Evolutionary conservation across 2,329 filamentous ascomycete genomes (phyloP), one percentile per base, ranked within the genome.

Genomic region (Penicillium griseofulvum): DNA sequence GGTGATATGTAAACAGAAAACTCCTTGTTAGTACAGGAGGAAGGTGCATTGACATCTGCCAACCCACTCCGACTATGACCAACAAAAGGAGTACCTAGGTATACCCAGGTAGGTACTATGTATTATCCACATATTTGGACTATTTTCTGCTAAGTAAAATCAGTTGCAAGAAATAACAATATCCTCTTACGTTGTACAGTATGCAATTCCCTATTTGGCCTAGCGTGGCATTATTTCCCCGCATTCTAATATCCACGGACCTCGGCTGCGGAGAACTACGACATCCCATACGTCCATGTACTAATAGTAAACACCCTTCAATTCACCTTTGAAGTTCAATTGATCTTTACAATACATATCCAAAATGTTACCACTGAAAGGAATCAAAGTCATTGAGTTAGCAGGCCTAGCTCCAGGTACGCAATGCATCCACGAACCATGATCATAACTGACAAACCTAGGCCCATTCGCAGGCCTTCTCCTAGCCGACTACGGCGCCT

Each of bases 391-490:
- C 31, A 77, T 88, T 37, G 86, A 88, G 68, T 83, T 88, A 62
- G 85, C 83, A 24, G 85, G 85, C 28, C 74, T 88, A 22, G 86
- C 86, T 16, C 86, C 86, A 62, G 84, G 84, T 85, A 70, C 22
- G 70, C 56, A 7, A 14, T 17, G 6, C 17, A 34, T n/a, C 39
- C 9, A 9, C 19, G 4, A 19, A 10, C 37, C 7, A 16, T 22
- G 4, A 17, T 28, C n/a, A 29, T 14, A 26, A 38, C 46, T 59
- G 54, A 64, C 47, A 36, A 14, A 29, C n/a, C 22, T 9, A 92
- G 91, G 88, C 26, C 92, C 92, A 41, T 97, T 94, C 72, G 88
- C 91, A 47, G 91, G 91, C 65, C 84, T 97, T 68, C 84, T 96
- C 48, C 87, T 97, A 58, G 87, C 92, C 65, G 92, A 97, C 75